Conservation (phyloP, 164 flowering plant genomes). For the Nelumbo lutea region DNA sequence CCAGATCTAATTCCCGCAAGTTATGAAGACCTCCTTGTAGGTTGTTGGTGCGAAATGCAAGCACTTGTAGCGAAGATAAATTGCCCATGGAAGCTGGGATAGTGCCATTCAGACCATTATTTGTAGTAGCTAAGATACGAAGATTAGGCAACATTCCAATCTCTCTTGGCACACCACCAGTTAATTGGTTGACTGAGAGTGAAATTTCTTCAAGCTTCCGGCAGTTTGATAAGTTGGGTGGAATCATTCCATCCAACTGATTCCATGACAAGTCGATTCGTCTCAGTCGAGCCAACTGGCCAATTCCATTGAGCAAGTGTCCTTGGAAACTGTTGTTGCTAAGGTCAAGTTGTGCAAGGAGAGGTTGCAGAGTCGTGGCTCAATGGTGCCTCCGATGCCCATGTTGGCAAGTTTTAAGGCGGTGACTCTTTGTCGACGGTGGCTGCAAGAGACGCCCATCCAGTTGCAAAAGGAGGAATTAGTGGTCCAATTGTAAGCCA, state of each 20-base stretch:
- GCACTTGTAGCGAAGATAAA: conserved; percentile 7
- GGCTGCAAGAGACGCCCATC: conserved; percentile 10
- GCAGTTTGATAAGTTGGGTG: conserved; percentile 3
- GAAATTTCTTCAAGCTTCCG: conserved; percentile 1
- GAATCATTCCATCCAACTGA: conserved; percentile 10
- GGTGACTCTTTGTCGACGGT: conserved; percentile 1
- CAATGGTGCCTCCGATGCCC: conserved; percentile 9
- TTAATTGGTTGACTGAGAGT: conserved; percentile 1
- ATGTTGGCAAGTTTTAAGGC: conserved; percentile 5
- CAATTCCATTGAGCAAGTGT: neutral
- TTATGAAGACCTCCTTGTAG: too few relatives aligned
- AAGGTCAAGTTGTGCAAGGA: conserved; percentile 5
- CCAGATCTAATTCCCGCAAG: too few relatives aligned
- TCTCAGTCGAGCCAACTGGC: conserved; percentile 1
- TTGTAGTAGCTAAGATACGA: neutral
- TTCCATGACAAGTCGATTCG: conserved; percentile 1
- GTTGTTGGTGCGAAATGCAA: conserved; percentile 5
- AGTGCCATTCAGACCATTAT: conserved; percentile 16
- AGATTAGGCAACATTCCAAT: conserved; percentile 14
- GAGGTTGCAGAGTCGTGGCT: conserved; percentile 2
- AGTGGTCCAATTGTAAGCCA: conserved; percentile 3
- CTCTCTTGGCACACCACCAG: conserved; percentile 15
- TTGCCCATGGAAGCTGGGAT: conserved; percentile 15
- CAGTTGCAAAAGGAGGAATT: neutral
- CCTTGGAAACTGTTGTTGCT: conserved; percentile 6